These are phyloP conservation scores for Lentinula aciculospora DNA, from an alignment of 768 basidiomycete species.

Conservation along the genomic window DNA sequence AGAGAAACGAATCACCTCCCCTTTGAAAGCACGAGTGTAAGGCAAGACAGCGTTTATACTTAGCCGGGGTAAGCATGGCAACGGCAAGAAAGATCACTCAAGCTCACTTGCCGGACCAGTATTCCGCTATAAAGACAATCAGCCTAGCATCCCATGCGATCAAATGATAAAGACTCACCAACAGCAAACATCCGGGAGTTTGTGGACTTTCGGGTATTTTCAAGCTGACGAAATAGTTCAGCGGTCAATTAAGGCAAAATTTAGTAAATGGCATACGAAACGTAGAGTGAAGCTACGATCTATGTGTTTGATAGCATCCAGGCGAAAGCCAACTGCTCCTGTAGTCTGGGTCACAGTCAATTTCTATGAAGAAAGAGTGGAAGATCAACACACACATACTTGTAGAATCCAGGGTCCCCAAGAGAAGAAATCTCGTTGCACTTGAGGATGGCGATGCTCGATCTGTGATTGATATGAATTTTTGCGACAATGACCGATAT, in stretches of 20 bases:
- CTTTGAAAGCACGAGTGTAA: constrained; percentile 57
- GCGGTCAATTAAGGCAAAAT: neutral
- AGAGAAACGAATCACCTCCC: constrained; percentile 41
- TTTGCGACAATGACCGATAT: neutral
- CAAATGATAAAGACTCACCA: constrained; percentile 23
- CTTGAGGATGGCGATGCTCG: constrained; percentile 78
- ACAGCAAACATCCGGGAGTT: constrained; percentile 54
- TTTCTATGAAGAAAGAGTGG: neutral
- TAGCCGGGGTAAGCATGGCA: neutral
- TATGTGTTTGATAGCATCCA: constrained; percentile 91
- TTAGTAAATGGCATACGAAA: constrained; percentile 44
- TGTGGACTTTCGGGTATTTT: constrained; percentile 38
- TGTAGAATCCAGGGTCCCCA: constrained; percentile 81
- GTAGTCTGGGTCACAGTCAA: constrained; percentile 43
- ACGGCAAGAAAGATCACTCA: neutral
- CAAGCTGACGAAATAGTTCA: constrained; percentile 35
- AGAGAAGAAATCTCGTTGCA: constrained; percentile 61
- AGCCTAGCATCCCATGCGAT: neutral
- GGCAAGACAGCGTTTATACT: constrained; percentile 48
- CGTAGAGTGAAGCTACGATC: constrained; percentile 62
- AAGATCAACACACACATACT: constrained; percentile 18
- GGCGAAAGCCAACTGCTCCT: constrained; percentile 67
- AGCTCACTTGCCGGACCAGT: constrained; percentile 70
- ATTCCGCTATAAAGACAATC: constrained; percentile 52
- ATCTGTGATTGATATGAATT: constrained; percentile 38